Percentiles rank a stretch among this genome's conserved stretches.
phyloP scores from a whole-genome alignment of 352 stramenopile species.

The Thraustotheca clavata region DNA sequence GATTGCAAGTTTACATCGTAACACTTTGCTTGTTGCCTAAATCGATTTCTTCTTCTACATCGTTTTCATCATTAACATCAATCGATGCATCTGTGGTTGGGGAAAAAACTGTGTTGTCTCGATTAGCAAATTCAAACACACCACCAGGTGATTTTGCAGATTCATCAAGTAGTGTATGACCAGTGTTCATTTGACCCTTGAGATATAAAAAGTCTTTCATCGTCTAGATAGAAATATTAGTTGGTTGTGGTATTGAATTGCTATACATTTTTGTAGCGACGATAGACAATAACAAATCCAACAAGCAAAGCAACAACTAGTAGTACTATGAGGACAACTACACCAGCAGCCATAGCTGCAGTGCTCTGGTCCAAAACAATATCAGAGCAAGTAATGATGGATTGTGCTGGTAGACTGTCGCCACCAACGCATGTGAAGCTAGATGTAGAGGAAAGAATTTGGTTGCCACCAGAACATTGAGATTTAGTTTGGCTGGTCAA shows the following conservation, averaged over 20 bases:
- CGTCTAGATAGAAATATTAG: slow-evolving; percentile 5
- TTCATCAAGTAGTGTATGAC: slow-evolving; percentile 4
- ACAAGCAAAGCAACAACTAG: slow-evolving; percentile 18
- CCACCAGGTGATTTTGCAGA: background rate
- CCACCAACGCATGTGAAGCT: slow-evolving; percentile 10
- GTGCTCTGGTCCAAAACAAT: slow-evolving; percentile 15
- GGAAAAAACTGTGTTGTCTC: background rate
- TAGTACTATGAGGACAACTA: slow-evolving; percentile 11
- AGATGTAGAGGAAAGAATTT: background rate
- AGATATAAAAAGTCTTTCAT: slow-evolving; percentile 18
- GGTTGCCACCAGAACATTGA: background rate
- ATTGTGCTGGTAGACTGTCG: background rate
- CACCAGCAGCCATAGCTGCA: slow-evolving; percentile 7
- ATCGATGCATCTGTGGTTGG: background rate
- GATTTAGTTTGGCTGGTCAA: background rate
- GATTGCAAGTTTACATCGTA: slow-evolving; percentile 13
- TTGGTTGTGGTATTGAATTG: background rate
- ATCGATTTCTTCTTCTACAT: slow-evolving; percentile 20
- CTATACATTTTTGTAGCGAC: slow-evolving; percentile 15
- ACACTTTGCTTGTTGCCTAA: slow-evolving; percentile 11
- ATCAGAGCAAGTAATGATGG: slow-evolving; percentile 8
- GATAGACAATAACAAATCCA: slow-evolving; percentile 10
- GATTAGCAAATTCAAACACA: background rate
- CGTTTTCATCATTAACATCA: background rate
- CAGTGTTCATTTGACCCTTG: slow-evolving; percentile 16